phyloP scores from a whole-genome alignment of 441 rosid genomes.

The Erodium chrysanthum region DNA sequence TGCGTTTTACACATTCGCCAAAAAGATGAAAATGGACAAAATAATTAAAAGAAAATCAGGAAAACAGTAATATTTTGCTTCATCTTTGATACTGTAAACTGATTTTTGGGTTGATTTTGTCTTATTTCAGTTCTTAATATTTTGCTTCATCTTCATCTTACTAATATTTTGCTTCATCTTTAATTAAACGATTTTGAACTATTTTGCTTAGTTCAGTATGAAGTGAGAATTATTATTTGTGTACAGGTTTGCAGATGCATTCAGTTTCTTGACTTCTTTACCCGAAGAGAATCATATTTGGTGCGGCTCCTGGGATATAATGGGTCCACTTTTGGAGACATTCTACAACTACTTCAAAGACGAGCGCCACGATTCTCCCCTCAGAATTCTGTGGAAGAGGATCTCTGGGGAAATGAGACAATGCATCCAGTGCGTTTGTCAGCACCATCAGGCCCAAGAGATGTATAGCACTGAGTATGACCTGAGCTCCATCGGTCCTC shows the following conservation, averaged over 20 bases:
- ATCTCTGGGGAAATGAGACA: slow-evolving; percentile 58
- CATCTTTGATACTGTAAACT: not conserved
- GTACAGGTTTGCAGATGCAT: slow-evolving; percentile 77
- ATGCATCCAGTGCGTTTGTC: slow-evolving; percentile 78
- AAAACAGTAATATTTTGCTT: not conserved
- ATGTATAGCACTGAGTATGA: slow-evolving; percentile 70
- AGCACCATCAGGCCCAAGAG: slow-evolving; percentile 88
- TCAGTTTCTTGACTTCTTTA: slow-evolving; percentile 53
- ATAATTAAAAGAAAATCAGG: not conserved
- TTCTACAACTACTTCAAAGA: slow-evolving; percentile 80
- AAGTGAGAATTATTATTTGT: slow-evolving; percentile 7
- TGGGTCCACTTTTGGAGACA: slow-evolving; percentile 85
- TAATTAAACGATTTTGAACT: no score
- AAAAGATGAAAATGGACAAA: not conserved
- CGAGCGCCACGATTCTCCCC: slow-evolving; percentile 66
- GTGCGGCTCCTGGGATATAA: slow-evolving; percentile 74
- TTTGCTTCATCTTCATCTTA: no score
- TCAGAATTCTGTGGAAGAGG: slow-evolving; percentile 68
- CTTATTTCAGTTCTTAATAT: no score
- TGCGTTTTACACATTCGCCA: not conserved
- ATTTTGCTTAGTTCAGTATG: not conserved
- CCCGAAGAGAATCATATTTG: slow-evolving; percentile 73
- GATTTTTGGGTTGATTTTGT: not conserved
- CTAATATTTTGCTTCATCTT: no score
- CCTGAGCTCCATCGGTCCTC: slow-evolving; percentile 60